Evolutionary conservation across 140 eudicot species (phyloP), one percentile per base, ranked within the genome.

Genomic region (Cichorium intybus): DNA sequence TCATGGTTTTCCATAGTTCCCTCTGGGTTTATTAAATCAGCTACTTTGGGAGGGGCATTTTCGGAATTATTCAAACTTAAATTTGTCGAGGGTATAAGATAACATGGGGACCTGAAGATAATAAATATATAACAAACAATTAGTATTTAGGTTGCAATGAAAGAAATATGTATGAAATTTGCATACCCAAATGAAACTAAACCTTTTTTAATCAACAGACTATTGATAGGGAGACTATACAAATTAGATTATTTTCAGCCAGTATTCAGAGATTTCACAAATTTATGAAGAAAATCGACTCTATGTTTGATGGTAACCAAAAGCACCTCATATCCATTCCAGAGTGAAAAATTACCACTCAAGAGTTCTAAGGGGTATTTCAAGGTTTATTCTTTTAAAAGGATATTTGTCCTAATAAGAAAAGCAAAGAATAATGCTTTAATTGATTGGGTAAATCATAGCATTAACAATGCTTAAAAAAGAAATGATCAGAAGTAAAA

Each of bases 181-280:
- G 35, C 12, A 43, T 43, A 26, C 24, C n/a, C 58, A 48, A 24
- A 55, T 15, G 68, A 27, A 8, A 68, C 10, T 16, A 54, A 28
- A 84, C 96, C 93, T 84, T 62, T 71, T 74, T 37, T 72, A 60
- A 22, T 65, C 57, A 53, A 60, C 47, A 71, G 84, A 14, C 39
- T 39, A 62, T 14, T 21, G 72, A 45, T 49, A 74, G 85, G 27
- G 52, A 24, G 52, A 64, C 82, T 27, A n/a, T n/a, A n/a, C n/a
- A n/a, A n/a, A n/a, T n/a, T n/a, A n/a, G n/a, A n/a, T n/a, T n/a
- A n/a, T n/a, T n/a, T n/a, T n/a, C n/a, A n/a, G n/a, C n/a, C n/a
- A n/a, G n/a, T n/a, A n/a, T n/a, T n/a, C n/a, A n/a, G n/a, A n/a
- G n/a, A n/a, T n/a, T n/a, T n/a, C n/a, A n/a, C n/a, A n/a, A n/a